Base-by-base conservation (phyloP, 2,329 filamentous ascomycete genomes). In the Neospermospora avenae region DNA sequence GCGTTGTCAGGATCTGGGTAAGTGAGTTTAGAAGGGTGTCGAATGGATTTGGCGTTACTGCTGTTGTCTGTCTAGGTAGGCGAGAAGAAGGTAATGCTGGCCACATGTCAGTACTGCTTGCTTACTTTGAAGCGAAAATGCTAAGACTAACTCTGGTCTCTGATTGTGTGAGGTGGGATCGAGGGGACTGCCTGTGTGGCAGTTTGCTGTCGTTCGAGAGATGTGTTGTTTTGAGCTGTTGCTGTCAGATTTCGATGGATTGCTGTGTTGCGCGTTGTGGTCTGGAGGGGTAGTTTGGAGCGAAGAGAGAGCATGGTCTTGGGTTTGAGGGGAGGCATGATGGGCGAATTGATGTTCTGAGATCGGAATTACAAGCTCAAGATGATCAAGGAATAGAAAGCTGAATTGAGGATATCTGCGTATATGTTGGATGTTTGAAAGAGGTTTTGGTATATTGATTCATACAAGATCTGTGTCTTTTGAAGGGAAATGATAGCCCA, bases 321-420 rank as follows among this genome's bases (percentile, higher is more conserved):
- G 11, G 64, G 61, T 58, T 67, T 66, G 55, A 67, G 37, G 25
- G 62, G 34, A 46, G 60, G 53, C 67, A 68, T 68, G 28, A 18
- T 41, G n/a, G 14, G 28, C 28, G 28, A 31, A 10, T 31, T 10
- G 28, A 31, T 31, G 28, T 31, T n/a, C n/a, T n/a, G n/a, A n/a
- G n/a, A n/a, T n/a, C n/a, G n/a, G n/a, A n/a, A n/a, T n/a, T n/a
- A n/a, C n/a, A n/a, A n/a, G n/a, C n/a, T n/a, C n/a, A n/a, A n/a
- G n/a, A n/a, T n/a, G n/a, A 1, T 2, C 11, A 10, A 57, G n/a
- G 42, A 16, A 45, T 34, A 10, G n/a, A 24, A 39, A 39, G 52
- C 45, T 56, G 37, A 2, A 3, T 31, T 1, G 11, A 31, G 28
- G 28, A 31, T 31, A 31, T 10, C 11, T 31, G 28, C 11, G 11